phyloP scores from a whole-genome alignment of 2,329 filamentous ascomycete species.

The Fusarium clavum region DNA sequence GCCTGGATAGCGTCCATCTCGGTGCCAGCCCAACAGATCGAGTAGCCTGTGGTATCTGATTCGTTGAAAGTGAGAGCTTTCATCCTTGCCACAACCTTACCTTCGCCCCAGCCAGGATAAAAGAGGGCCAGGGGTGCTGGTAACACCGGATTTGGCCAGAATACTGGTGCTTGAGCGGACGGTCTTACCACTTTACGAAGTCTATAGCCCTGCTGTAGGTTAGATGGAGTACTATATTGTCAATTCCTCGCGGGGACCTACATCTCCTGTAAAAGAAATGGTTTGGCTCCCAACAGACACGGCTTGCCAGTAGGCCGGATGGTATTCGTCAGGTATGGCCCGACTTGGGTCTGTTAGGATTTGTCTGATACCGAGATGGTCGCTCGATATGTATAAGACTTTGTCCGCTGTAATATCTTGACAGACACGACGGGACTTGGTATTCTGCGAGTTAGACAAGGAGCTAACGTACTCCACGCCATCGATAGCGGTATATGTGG shows the following conservation, averaged over 20 bases:
- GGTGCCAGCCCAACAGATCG: slow-evolving; percentile 7
- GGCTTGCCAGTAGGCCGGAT: slow-evolving; percentile 17
- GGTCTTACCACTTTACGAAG: not conserved
- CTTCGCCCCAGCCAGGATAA: slow-evolving; percentile 26
- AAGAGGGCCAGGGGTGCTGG: not conserved
- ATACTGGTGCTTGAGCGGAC: not conserved
- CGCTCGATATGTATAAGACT: slow-evolving; percentile 5
- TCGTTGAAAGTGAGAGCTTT: slow-evolving; percentile 12
- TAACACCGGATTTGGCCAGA: not conserved
- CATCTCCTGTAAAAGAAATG: slow-evolving; percentile 10
- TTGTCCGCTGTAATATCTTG: fast-evolving
- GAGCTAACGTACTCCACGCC: slow-evolving; percentile 16
- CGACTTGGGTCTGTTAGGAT: not conserved
- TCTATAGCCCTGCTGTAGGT: slow-evolving; percentile 4
- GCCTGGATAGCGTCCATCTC: slow-evolving; percentile 11
- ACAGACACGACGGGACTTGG: not conserved
- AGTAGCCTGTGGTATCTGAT: slow-evolving; percentile 13
- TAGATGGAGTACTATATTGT: not conserved
- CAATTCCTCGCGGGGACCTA: not conserved
- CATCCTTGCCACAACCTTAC: slow-evolving; percentile 7
- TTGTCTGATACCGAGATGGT: slow-evolving; percentile 26
- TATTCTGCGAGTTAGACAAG: not conserved
- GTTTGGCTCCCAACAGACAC: not conserved
- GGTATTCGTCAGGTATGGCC: fast-evolving
- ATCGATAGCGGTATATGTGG: slow-evolving; percentile 11